phyloP scores from a whole-genome alignment of 2,329 filamentous ascomycete genomes.

The Scopulariopsis brevicaulis region DNA sequence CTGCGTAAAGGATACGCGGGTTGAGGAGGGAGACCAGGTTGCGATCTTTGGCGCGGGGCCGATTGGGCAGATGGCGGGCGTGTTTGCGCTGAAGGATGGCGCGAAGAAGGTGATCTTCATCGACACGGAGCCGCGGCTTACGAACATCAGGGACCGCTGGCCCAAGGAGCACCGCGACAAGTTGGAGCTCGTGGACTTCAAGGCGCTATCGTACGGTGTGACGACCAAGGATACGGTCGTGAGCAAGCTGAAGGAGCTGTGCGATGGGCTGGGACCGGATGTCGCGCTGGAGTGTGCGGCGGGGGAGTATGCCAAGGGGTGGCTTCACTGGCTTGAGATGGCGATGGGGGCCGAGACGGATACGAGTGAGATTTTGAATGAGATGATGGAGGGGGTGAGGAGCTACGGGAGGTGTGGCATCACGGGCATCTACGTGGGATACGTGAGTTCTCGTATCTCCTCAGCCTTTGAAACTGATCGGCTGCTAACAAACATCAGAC shows the following conservation, averaged over 20 bases:
- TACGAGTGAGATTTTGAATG: slow-evolving; percentile 69
- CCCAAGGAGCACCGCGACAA: slow-evolving; percentile 34
- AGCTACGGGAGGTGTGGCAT: slow-evolving; percentile 66
- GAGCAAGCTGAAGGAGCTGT: slow-evolving; percentile 61
- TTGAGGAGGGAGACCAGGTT: slow-evolving; percentile 66
- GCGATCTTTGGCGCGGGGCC: slow-evolving; percentile 81
- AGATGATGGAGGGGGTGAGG: slow-evolving; percentile 65
- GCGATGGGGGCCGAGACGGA: slow-evolving; percentile 66
- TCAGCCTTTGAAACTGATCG: not conserved
- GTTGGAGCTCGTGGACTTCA: slow-evolving; percentile 60
- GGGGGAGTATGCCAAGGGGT: slow-evolving; percentile 50
- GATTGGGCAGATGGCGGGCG: slow-evolving; percentile 72
- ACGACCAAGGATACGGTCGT: slow-evolving; percentile 52
- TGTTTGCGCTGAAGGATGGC: slow-evolving; percentile 65
- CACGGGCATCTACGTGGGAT: slow-evolving; percentile 58
- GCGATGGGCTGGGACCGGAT: slow-evolving; percentile 62
- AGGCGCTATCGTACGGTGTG: slow-evolving; percentile 43
- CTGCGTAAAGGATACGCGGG: slow-evolving; percentile 69
- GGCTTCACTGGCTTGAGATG: slow-evolving; percentile 47
- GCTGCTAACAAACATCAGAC: slow-evolving; percentile 33
- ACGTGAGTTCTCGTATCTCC: slow-evolving; percentile 24
- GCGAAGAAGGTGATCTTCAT: slow-evolving; percentile 69
- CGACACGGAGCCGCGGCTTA: slow-evolving; percentile 60
- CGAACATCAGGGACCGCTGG: slow-evolving; percentile 54
- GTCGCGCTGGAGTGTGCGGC: slow-evolving; percentile 57